A percentile compares a stretch with the other conserved stretches of the same genome.
These are phyloP conservation scores for Coprinopsis strossmayeri DNA, from an alignment of 768 basidiomycete genomes.

Conservation along the genomic window DNA sequence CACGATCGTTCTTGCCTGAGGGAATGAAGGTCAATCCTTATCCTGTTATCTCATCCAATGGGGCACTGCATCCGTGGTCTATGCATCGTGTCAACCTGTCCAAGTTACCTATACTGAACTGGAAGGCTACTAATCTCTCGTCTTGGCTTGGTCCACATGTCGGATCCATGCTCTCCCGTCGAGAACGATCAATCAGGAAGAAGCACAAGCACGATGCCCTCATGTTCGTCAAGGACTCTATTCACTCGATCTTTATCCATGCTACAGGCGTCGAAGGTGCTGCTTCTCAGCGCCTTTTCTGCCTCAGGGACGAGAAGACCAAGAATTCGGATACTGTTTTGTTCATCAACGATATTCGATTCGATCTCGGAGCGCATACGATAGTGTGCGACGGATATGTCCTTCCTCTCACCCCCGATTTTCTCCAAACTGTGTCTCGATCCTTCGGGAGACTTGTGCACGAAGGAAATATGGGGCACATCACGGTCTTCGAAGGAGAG, in stretches of 20 bases:
- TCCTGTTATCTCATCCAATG: slow-evolving; percentile 12
- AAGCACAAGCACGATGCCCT: slow-evolving; percentile 17
- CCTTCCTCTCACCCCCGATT: slow-evolving; percentile 20
- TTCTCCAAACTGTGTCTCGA: slow-evolving; percentile 11
- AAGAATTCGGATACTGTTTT: slow-evolving; percentile 29
- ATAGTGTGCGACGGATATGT: slow-evolving; percentile 45
- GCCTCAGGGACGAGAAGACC: slow-evolving; percentile 1
- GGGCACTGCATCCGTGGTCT: slow-evolving; percentile 20
- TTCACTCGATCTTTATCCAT: slow-evolving; percentile 13
- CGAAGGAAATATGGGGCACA: slow-evolving; percentile 6
- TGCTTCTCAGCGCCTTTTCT: not conserved
- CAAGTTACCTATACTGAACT: slow-evolving; percentile 25
- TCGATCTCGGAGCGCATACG: slow-evolving; percentile 44
- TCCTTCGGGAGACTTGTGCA: slow-evolving; percentile 13
- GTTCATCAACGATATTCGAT: slow-evolving; percentile 37
- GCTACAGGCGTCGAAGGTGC: slow-evolving; percentile 1
- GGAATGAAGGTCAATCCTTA: slow-evolving; percentile 13
- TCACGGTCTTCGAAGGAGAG: slow-evolving; percentile 25
- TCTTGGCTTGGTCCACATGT: slow-evolving; percentile 28
- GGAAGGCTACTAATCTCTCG: slow-evolving; percentile 8
- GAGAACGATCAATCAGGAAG: slow-evolving; percentile 18
- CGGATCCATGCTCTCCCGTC: slow-evolving; percentile 20
- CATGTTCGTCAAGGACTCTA: slow-evolving; percentile 24
- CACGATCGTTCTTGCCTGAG: slow-evolving; percentile 2
- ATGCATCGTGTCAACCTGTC: slow-evolving; percentile 34